Base-by-base conservation (phyloP, 2,329 filamentous ascomycete genomes). In the Monosporascus sp. region DNA sequence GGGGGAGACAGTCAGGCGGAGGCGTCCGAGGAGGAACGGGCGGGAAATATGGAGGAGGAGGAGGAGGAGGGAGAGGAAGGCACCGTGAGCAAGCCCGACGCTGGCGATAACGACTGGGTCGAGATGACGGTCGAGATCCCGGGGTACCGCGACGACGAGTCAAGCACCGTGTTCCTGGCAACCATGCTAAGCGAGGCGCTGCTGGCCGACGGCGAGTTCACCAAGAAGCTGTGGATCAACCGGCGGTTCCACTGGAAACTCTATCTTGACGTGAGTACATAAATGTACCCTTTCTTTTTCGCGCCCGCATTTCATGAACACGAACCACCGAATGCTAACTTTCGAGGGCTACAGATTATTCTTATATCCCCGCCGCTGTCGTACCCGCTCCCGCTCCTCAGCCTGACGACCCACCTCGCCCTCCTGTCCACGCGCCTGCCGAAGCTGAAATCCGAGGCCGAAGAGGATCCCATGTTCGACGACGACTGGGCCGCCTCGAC, bases 391-490 rank as follows among this genome's bases (percentile, higher is more conserved):
- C 93, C 93, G 1, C 82, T 99, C 11, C 85, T 99, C 43, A 96
- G 91, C 35, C 81, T 97, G 54, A 96, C 94, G 20, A 93, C 90
- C 48, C 92, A 99, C 69, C 86, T 99, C 56, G 94, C 94, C 3
- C 87, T 99, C 47, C 85, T 97, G 57, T 86, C 89, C 31, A 93
- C 94, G 7, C 86, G 88, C 58, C 79, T 97, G 3, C 94, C 94
- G 7, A 82, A 85, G 25, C 78, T 97, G 50, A 90, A 90, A 68
- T 97, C 92, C 1, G 89, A 96, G 70, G 83, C 83, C 54, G 93
- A 97, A 72, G 94, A 99, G 74, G 94, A 99, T 63, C 94, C 94
- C 14, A 86, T 97, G 67, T 99, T 99, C 72, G 88, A 97, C 74
- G 94, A 99, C 73, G 94, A 99, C 74, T 99, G 94, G 94, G 90